phyloP scores from a whole-genome alignment of 441 rosid species.

The Mallotus repandus region DNA sequence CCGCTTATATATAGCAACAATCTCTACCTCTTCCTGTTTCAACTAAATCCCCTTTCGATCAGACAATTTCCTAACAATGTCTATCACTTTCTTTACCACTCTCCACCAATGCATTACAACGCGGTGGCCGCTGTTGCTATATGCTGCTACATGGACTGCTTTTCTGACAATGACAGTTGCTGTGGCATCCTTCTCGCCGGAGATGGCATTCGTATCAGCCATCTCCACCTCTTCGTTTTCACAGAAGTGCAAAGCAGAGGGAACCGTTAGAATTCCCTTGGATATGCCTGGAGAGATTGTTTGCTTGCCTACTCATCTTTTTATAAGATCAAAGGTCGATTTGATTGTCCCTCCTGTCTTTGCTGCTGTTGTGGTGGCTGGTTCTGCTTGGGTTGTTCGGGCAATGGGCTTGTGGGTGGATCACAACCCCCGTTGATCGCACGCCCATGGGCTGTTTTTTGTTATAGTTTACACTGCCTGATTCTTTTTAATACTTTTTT shows the following conservation, averaged over 20 bases:
- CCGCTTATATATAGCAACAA: not conserved
- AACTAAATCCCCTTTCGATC: not conserved
- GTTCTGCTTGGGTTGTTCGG: slow-evolving; percentile 68
- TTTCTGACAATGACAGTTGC: slow-evolving; percentile 69
- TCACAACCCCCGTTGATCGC: slow-evolving; percentile 28
- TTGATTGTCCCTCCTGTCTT: slow-evolving; percentile 73
- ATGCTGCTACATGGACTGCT: slow-evolving; percentile 75
- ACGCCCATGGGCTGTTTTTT: not conserved
- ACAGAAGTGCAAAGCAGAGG: slow-evolving; percentile 45
- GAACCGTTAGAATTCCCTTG: slow-evolving; percentile 56
- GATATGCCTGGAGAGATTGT: slow-evolving; percentile 66
- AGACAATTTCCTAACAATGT: slow-evolving; percentile 26
- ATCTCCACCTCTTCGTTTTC: slow-evolving; percentile 53
- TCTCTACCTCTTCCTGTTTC: not conserved
- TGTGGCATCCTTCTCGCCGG: slow-evolving; percentile 76
- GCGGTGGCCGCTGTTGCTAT: slow-evolving; percentile 58
- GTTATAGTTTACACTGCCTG: not conserved
- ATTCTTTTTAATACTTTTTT: too few species aligned
- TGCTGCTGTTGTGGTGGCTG: slow-evolving; percentile 75
- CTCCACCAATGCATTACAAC: slow-evolving; percentile 40
- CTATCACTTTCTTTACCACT: slow-evolving; percentile 34
- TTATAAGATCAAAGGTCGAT: slow-evolving; percentile 60
- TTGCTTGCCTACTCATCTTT: slow-evolving; percentile 68
- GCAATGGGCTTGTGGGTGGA: slow-evolving; percentile 22
- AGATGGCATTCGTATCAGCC: slow-evolving; percentile 74